These are phyloP conservation scores for Myriosclerotinia duriaeana DNA, from an alignment of 2,329 filamentous ascomycete species.

Conservation along the genomic window DNA sequence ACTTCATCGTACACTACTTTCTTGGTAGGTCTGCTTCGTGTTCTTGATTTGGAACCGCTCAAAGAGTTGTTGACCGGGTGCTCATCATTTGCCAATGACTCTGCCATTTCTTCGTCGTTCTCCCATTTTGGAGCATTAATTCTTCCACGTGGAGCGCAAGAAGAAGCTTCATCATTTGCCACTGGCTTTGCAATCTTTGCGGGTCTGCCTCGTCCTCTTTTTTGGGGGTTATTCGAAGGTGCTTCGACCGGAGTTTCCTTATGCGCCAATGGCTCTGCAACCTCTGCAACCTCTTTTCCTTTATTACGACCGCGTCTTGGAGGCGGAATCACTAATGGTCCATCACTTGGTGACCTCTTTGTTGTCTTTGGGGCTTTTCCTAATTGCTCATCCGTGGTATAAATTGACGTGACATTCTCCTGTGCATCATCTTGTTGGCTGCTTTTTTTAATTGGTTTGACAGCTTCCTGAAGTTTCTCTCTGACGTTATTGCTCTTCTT, in stretches of 20 bases:
- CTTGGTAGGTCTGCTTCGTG: background rate
- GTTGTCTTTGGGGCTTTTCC: background rate
- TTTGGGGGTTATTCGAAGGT: background rate
- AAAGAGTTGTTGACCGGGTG: background rate
- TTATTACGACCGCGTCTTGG: background rate
- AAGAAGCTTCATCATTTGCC: background rate
- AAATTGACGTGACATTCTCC: conserved; percentile 11
- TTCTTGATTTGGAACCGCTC: background rate
- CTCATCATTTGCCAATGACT: background rate
- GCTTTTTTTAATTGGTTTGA: background rate
- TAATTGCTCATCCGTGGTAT: background rate
- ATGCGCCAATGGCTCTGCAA: conserved; percentile 8
- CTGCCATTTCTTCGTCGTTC: background rate
- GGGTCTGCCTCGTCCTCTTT: background rate
- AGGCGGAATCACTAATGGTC: background rate
- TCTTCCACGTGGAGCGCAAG: background rate
- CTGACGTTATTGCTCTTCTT: background rate
- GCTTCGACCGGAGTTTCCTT: background rate
- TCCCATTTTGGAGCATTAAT: background rate
- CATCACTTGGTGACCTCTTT: background rate
- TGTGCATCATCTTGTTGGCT: background rate
- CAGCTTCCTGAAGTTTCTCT: conserved; percentile 5
- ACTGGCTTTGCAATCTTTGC: background rate
- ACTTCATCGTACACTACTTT: background rate
- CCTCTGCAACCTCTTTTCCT: background rate